These are phyloP conservation scores for Metschnikowia drakensbergensis DNA, from an alignment of 805 yeast species.

Conservation along the genomic window DNA sequence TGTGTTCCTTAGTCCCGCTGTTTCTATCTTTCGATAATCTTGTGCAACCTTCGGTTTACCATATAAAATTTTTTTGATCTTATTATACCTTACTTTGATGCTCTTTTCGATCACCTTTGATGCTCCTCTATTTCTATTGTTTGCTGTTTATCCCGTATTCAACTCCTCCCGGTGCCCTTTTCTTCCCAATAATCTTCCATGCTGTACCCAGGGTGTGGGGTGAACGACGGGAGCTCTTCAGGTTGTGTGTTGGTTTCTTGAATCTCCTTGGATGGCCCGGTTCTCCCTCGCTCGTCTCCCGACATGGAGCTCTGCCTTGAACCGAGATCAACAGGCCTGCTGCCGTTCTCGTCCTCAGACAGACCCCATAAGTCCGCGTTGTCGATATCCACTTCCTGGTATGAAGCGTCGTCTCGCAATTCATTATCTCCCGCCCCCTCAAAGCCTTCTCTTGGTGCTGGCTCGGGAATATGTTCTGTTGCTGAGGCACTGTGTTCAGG, in stretches of 20 bases:
- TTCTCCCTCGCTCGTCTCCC: too few relatives aligned
- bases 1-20: constrained; percentile 12
- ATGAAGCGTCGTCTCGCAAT: background rate
- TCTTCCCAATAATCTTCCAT: constrained; percentile 49
- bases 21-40: constrained; percentile 6
- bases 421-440: background rate
- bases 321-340: background rate
- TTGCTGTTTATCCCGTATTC: too few relatives aligned
- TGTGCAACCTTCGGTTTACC: too few relatives aligned
- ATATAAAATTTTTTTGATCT: too few relatives aligned
- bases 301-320: background rate
- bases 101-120: constrained; percentile 13
- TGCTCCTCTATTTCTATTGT: too few relatives aligned
- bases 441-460: background rate
- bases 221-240: constrained; percentile 40
- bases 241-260: background rate
- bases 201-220: constrained; percentile 43
- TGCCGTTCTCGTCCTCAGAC: constrained; percentile 1
- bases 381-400: background rate
- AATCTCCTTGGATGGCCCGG: too few relatives aligned
- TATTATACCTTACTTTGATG: too few relatives aligned
- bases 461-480: background rate
- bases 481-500: background rate
- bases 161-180: background rate
- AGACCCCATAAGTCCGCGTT: background rate